phyloP scores from a whole-genome alignment of 106 monocot species.

The Acanthochlamys bracteata region DNA sequence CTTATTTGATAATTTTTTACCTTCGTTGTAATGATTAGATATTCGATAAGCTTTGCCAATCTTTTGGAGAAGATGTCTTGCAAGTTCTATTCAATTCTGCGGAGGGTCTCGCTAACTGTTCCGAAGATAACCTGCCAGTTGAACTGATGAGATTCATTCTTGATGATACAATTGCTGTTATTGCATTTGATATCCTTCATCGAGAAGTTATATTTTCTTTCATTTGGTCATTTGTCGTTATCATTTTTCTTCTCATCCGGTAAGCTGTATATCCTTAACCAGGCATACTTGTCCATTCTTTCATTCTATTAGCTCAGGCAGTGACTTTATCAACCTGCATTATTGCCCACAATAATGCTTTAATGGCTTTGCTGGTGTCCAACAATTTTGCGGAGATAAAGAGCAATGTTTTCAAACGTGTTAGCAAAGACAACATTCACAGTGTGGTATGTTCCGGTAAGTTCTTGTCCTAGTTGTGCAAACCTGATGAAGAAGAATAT shows the following conservation, averaged over 20 bases:
- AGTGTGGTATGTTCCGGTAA: constrained; percentile 80
- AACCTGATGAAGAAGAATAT: too few relatives aligned
- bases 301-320: constrained; percentile 91
- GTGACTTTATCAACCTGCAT: constrained; percentile 92
- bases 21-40: constrained; percentile 50
- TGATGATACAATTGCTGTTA: constrained; percentile 63
- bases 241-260: background rate
- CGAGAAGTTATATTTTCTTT: background rate
- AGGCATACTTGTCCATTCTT: constrained; percentile 79
- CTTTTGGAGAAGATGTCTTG: constrained; percentile 95
- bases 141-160: constrained; percentile 61
- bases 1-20: too few relatives aligned
- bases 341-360: constrained; percentile 93
- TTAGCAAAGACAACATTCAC: constrained; percentile 94
- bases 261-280: constrained; percentile 48
- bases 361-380: constrained; percentile 76
- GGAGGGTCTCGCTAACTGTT: constrained; percentile 73
- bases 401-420: constrained; percentile 91
- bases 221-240: background rate
- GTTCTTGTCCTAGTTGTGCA: constrained; percentile 12
- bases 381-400: constrained; percentile 97
- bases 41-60: constrained; percentile 94
- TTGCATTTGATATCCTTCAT: constrained; percentile 92
- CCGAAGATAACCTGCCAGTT: constrained; percentile 47
- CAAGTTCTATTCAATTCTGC: constrained; percentile 94